These are phyloP conservation scores for Tylopilus subfusipes DNA, from an alignment of 768 basidiomycete species.

Conservation along the genomic window DNA sequence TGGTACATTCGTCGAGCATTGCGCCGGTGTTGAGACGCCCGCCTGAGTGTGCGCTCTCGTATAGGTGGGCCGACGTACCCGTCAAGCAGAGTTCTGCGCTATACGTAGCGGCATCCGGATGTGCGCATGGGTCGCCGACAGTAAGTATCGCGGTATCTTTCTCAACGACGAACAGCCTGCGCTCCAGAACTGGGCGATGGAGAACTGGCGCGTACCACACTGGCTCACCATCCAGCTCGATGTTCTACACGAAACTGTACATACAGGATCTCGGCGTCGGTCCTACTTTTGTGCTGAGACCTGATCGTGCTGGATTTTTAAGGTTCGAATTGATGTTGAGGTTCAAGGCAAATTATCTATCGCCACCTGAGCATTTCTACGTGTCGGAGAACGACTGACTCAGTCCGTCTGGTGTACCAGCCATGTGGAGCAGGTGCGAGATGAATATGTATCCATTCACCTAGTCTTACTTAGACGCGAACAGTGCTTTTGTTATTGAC, in stretches of 20 bases:
- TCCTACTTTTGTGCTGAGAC: background rate
- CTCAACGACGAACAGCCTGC: background rate
- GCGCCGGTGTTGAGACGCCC: background rate
- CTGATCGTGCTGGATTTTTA: background rate
- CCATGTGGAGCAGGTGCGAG: conserved; percentile 16
- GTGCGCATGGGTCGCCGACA: conserved; percentile 32
- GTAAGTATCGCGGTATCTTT: conserved; percentile 61
- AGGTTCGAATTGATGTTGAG: background rate
- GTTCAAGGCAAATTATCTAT: background rate
- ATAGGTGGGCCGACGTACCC: background rate
- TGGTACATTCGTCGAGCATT: background rate
- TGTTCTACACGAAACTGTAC: background rate
- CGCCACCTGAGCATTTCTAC: conserved; percentile 16
- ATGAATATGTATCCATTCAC: background rate
- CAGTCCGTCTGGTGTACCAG: background rate
- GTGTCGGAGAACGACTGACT: background rate
- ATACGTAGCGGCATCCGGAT: background rate
- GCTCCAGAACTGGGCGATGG: background rate
- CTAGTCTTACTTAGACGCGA: background rate
- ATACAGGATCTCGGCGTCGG: background rate
- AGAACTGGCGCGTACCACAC: background rate
- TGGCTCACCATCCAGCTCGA: background rate
- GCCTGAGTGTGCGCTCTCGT: background rate
- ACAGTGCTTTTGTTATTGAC: conserved; percentile 33
- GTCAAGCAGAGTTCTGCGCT: background rate